phyloP scores from a whole-genome alignment of 768 basidiomycete species.

The Tubosaeta sp. region DNA sequence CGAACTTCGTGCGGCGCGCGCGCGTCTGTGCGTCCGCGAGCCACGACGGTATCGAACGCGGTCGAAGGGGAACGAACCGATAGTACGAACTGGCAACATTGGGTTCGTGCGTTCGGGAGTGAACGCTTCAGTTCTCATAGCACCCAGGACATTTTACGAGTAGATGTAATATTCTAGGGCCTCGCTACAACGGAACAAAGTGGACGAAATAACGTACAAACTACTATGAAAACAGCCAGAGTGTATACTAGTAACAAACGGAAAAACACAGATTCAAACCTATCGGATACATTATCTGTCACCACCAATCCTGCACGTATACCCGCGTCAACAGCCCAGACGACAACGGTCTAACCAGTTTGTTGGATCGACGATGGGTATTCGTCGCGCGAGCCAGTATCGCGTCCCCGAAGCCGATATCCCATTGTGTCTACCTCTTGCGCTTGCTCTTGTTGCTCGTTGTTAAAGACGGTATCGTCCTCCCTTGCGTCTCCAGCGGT shows the following conservation, averaged over 20 bases:
- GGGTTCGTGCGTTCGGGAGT: no score
- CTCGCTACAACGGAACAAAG: not conserved
- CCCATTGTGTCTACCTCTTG: conserved; percentile 22
- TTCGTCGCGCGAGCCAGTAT: not conserved
- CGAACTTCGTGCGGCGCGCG: no score
- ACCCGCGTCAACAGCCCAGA: not conserved
- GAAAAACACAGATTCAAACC: not conserved
- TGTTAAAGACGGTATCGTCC: conserved; percentile 1
- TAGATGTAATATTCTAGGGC: no score
- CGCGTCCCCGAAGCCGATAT: not conserved
- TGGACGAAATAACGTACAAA: not conserved
- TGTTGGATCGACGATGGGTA: not conserved
- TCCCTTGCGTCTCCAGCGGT: not conserved
- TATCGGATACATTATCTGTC: not conserved
- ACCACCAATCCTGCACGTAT: not conserved
- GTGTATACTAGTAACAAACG: not conserved
- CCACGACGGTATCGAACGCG: no score
- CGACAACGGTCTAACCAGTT: no score
- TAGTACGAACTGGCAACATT: no score
- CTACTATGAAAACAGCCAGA: not conserved
- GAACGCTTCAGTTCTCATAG: no score
- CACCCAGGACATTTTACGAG: no score
- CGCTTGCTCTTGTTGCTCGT: conserved; percentile 23
- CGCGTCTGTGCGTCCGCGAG: no score
- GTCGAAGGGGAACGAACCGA: no score